Evolutionary conservation across 2,329 filamentous ascomycete species (phyloP).

Genomic region (Stachybotrys elegans): DNA sequence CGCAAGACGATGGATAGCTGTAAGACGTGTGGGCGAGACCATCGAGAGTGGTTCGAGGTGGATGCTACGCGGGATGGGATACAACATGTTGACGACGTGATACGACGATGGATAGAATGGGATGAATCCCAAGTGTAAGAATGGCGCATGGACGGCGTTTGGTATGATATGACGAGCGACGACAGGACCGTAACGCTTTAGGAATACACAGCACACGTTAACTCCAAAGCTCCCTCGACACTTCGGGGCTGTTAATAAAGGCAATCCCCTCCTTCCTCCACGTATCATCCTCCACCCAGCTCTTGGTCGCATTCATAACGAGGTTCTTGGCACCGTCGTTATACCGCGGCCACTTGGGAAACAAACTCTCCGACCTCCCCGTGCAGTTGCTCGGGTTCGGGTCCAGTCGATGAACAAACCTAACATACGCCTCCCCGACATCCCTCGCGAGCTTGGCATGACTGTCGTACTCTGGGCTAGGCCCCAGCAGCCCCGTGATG

Average conservation of each 20-base stretch:
- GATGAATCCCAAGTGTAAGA: conserved; percentile 48
- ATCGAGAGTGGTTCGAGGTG: conserved; percentile 94
- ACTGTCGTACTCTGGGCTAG: conserved; percentile 35
- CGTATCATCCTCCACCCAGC: conserved; percentile 40
- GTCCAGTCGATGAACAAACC: conserved; percentile 36
- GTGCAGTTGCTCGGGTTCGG: conserved; percentile 28
- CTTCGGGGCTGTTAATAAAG: conserved; percentile 16
- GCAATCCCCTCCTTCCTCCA: conserved; percentile 41
- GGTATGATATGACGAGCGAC: no score
- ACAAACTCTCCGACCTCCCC: conserved; percentile 9
- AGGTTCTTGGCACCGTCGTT: conserved; percentile 34
- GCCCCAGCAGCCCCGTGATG: conserved; percentile 39
- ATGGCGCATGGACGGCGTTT: no score
- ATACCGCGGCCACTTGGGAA: conserved; percentile 38
- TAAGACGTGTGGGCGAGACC: conserved; percentile 72
- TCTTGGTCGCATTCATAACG: conserved; percentile 37
- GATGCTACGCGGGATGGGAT: conserved; percentile 68
- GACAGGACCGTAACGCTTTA: no score
- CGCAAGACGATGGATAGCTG: conserved; percentile 57
- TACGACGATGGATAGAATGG: conserved; percentile 84
- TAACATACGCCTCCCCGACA: conserved; percentile 36
- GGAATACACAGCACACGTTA: no score
- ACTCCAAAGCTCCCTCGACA: conserved; percentile 17
- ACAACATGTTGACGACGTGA: conserved; percentile 59
- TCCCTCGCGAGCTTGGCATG: conserved; percentile 27